A percentile compares a stretch with the other conserved stretches of the same genome.
phyloP scores from a whole-genome alignment of 495 filamentous ascomycete species.

The Thozetella sp. region DNA sequence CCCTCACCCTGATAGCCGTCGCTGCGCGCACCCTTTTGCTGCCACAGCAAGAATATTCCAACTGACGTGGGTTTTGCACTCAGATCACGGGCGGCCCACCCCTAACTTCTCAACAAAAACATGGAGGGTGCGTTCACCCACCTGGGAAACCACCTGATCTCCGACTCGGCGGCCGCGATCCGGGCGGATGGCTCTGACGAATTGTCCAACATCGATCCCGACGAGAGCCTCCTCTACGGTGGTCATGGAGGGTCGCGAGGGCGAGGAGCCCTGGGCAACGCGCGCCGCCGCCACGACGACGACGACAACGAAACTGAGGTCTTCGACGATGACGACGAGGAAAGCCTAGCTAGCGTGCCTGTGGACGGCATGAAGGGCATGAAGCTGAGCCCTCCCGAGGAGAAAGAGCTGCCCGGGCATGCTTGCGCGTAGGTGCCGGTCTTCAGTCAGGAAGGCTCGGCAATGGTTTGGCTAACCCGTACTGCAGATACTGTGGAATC shows the following conservation, averaged over 20 bases:
- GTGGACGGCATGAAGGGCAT: constrained; percentile 74
- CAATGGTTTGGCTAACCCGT: constrained; percentile 11
- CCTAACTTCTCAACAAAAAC: constrained; percentile 14
- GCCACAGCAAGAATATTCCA: neutral
- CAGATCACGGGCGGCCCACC: constrained; percentile 15
- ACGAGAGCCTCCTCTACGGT: constrained; percentile 73
- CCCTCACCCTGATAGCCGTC: neutral
- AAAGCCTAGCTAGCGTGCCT: constrained; percentile 87
- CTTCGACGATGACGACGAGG: constrained; percentile 87
- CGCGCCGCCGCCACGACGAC: constrained; percentile 67
- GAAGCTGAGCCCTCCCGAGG: constrained; percentile 62
- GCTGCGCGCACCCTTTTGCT: neutral
- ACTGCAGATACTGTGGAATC: constrained; percentile 88
- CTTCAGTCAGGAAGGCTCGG: neutral
- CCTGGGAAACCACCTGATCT: constrained; percentile 79
- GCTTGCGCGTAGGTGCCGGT: constrained; percentile 83
- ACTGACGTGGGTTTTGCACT: constrained; percentile 4
- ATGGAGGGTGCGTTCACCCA: constrained; percentile 90
- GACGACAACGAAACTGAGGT: constrained; percentile 89
- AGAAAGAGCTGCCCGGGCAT: constrained; percentile 91
- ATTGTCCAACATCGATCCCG: constrained; percentile 68
- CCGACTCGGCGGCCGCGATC: constrained; percentile 71
- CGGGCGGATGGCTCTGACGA: constrained; percentile 67
- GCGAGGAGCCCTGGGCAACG: constrained; percentile 44
- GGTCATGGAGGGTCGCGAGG: constrained; percentile 63